Evolutionary conservation across 2,329 filamentous ascomycete genomes (phyloP).

Genomic region (Colletotrichum australisinense): DNA sequence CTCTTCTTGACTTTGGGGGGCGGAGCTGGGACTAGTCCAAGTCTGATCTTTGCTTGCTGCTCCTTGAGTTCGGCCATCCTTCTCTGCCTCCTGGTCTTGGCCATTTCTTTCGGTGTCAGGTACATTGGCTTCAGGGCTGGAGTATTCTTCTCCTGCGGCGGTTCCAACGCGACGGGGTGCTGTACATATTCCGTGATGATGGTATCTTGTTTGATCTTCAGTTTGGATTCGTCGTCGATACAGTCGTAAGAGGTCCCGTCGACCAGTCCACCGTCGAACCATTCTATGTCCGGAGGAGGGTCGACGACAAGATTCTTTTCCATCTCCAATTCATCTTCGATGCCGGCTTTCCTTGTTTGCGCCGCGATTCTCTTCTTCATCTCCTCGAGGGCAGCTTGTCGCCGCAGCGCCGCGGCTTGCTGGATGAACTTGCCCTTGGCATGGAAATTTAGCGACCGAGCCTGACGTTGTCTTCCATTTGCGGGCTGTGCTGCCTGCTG

Average conservation of each 20-base stretch:
- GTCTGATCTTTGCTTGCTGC: conserved; percentile 92
- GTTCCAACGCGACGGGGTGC: conserved; percentile 90
- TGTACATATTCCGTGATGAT: conserved; percentile 94
- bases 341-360: conserved; percentile 87
- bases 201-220: conserved; percentile 84
- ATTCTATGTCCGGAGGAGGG: conserved; percentile 88
- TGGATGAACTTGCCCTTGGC: conserved; percentile 97
- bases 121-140: conserved; percentile 90
- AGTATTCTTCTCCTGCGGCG: conserved; percentile 87
- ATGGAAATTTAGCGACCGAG: conserved; percentile 88
- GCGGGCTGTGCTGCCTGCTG: conserved; percentile 70
- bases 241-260: conserved; percentile 77
- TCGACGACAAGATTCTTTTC: conserved; percentile 92
- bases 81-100: conserved; percentile 88
- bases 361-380: conserved; percentile 95
- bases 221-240: conserved; percentile 71
- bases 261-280: conserved; percentile 95
- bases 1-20: conserved; percentile 97
- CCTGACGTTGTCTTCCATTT: conserved; percentile 71
- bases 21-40: conserved; percentile 89
- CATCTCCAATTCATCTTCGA: conserved; percentile 89
- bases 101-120: conserved; percentile 89
- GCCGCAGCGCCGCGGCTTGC: conserved; percentile 88
- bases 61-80: conserved; percentile 95
- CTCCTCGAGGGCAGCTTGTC: conserved; percentile 88